A percentile compares a stretch with the other conserved stretches of the same genome.
phyloP scores from a whole-genome alignment of 2,329 filamentous ascomycete species.

The Aspergillus felis region DNA sequence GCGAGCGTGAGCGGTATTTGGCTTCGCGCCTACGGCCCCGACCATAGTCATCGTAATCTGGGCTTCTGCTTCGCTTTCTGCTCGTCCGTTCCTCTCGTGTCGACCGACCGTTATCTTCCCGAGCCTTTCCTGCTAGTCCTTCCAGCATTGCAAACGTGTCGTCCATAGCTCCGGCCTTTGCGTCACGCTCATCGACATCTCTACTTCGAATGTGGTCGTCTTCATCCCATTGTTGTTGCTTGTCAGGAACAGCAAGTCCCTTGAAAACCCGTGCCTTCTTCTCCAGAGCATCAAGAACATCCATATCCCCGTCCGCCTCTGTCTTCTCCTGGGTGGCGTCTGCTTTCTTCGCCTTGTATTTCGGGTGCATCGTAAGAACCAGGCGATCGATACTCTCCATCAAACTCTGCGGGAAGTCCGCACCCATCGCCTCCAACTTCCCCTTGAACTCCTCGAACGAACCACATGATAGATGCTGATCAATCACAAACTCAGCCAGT shows the following conservation, averaged over 20 bases:
- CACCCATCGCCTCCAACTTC: conserved; percentile 70
- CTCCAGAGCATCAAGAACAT: conserved; percentile 48
- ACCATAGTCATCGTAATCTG: conserved; percentile 47
- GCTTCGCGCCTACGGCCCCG: conserved; percentile 43
- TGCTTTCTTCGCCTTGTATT: conserved; percentile 62
- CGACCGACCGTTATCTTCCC: conserved; percentile 30
- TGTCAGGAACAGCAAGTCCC: conserved; percentile 82
- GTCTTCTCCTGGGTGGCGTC: conserved; percentile 30
- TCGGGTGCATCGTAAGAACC: conserved; percentile 84
- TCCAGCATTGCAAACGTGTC: conserved; percentile 93
- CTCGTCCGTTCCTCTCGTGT: conserved; percentile 35
- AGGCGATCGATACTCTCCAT: conserved; percentile 89
- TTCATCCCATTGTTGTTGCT: conserved; percentile 54
- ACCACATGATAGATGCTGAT: conserved; percentile 73
- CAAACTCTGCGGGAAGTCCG: conserved; percentile 79
- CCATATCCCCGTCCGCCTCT: conserved; percentile 41
- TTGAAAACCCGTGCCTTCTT: conserved; percentile 86
- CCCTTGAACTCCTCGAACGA: conserved; percentile 70
- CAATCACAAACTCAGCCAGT: conserved; percentile 93
- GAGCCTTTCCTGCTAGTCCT: conserved; percentile 67
- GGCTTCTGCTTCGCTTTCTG: conserved; percentile 54
- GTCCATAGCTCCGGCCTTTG: conserved; percentile 68
- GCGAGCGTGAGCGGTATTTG: conserved; percentile 48
- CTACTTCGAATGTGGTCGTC: conserved; percentile 39
- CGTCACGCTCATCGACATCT: conserved; percentile 32